These are phyloP conservation scores for Termitomyces sp. DNA, from an alignment of 768 basidiomycete species.

Conservation along the genomic window DNA sequence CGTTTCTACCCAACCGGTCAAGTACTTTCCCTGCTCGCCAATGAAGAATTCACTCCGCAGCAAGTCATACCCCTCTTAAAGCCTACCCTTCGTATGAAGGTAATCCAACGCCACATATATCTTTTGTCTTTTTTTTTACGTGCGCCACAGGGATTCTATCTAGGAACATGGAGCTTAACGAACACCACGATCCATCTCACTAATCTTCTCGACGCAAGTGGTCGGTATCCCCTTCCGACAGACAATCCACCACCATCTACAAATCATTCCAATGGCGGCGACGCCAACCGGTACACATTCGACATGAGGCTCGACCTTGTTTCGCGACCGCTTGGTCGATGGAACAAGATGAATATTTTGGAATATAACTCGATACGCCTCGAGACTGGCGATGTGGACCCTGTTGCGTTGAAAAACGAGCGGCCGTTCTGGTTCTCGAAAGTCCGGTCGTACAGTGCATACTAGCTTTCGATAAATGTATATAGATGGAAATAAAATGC, in stretches of 20 bases:
- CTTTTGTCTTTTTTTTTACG: background rate
- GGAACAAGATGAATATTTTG: constrained; percentile 76
- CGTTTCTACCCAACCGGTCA: constrained; percentile 87
- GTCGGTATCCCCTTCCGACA: constrained; percentile 29
- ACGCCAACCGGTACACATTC: constrained; percentile 56
- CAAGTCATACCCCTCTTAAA: constrained; percentile 75
- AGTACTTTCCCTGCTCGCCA: constrained; percentile 81
- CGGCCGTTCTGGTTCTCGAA: constrained; percentile 95
- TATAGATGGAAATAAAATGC: too few relatives aligned
- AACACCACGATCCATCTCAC: constrained; percentile 58
- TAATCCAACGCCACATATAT: constrained; percentile 19
- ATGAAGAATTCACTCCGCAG: constrained; percentile 69
- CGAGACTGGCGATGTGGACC: constrained; percentile 68
- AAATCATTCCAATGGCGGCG: constrained; percentile 8
- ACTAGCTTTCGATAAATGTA: background rate
- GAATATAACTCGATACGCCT: constrained; percentile 74
- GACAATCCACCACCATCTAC: background rate
- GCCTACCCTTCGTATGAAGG: constrained; percentile 77
- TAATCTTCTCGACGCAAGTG: constrained; percentile 60
- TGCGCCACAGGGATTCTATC: constrained; percentile 54
- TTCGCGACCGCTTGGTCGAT: constrained; percentile 80
- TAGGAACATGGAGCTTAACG: constrained; percentile 71
- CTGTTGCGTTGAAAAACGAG: constrained; percentile 76
- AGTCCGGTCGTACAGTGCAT: constrained; percentile 58
- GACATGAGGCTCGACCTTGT: constrained; percentile 68